Percentiles rank a stretch among this genome's conserved stretches.
phyloP scores from a whole-genome alignment of 2,329 filamentous ascomycete genomes.

The Aspergillus proliferans region DNA sequence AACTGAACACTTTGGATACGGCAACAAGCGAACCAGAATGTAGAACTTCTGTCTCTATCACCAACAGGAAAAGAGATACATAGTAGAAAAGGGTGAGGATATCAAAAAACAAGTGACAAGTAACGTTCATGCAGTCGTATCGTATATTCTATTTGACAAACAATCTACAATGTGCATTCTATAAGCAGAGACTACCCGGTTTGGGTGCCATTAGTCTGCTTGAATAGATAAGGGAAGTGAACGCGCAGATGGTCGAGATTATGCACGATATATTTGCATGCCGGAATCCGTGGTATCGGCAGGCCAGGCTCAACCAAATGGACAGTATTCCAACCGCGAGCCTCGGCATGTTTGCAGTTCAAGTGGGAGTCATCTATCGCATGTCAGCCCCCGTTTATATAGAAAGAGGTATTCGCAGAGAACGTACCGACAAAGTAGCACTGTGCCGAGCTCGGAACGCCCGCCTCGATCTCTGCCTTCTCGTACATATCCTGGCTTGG shows the following conservation, averaged over 20 bases:
- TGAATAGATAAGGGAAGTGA: conserved; percentile 83
- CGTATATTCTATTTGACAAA: background rate
- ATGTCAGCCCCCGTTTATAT: conserved; percentile 9
- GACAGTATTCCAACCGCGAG: conserved; percentile 76
- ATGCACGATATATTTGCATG: conserved; percentile 68
- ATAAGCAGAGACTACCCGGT: conserved; percentile 4
- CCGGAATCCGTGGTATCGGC: conserved; percentile 55
- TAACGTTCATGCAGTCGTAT: background rate
- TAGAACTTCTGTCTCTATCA: too few relatives aligned
- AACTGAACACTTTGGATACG: background rate
- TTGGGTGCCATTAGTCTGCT: conserved; percentile 27
- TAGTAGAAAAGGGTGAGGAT: too few relatives aligned
- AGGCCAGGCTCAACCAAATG: conserved; percentile 79
- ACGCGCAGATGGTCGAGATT: conserved; percentile 68
- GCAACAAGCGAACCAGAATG: background rate
- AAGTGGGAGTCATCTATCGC: conserved; percentile 68
- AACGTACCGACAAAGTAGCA: conserved; percentile 89
- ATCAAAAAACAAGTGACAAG: too few relatives aligned
- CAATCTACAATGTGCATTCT: background rate
- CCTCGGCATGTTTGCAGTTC: conserved; percentile 72
- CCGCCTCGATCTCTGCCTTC: conserved; percentile 83
- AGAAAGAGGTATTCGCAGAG: background rate
- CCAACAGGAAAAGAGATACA: too few relatives aligned
- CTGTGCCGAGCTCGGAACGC: conserved; percentile 58
- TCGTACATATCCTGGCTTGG: conserved; percentile 74